Percentiles rank a stretch among this genome's conserved stretches.
phyloP scores from a whole-genome alignment of 768 basidiomycete species.

The Mycena rosella region DNA sequence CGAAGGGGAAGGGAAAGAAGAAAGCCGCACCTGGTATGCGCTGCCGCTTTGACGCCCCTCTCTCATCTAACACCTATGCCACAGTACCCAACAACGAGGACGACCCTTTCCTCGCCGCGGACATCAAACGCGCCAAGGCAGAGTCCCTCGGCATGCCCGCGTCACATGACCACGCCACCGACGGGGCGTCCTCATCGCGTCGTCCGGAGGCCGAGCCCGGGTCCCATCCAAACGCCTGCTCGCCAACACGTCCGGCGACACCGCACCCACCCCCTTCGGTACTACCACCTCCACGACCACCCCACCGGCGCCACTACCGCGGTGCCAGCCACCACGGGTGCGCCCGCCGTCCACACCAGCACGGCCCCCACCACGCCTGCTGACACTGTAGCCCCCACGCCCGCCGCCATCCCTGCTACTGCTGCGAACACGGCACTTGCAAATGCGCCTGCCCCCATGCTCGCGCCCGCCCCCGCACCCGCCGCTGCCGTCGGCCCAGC shows the following conservation, averaged over 20 bases:
- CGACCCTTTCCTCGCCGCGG: slow-evolving; percentile 11
- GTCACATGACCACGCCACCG: not conserved
- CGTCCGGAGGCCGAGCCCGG: not conserved
- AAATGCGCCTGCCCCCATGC: not conserved
- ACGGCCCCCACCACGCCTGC: not conserved
- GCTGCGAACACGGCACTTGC: no score
- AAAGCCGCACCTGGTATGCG: not conserved
- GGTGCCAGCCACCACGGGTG: not conserved
- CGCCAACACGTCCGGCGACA: slow-evolving; percentile 1
- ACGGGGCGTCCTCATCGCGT: not conserved
- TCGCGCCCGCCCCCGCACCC: not conserved
- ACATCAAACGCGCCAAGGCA: not conserved
- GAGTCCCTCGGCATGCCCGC: not conserved
- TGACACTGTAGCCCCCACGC: no score
- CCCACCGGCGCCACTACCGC: not conserved
- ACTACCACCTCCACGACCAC: not conserved
- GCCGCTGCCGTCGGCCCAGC: no score
- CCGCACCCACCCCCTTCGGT: not conserved
- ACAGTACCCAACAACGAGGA: not conserved
- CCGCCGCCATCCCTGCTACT: not conserved
- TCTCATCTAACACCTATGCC: not conserved
- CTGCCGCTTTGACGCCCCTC: not conserved
- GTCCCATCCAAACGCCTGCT: slow-evolving; percentile 2
- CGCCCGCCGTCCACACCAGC: not conserved
- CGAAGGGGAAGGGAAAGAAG: not conserved